These are phyloP conservation scores for Cercospora sp. DNA, from an alignment of 2,329 filamentous ascomycete species.

Conservation along the genomic window DNA sequence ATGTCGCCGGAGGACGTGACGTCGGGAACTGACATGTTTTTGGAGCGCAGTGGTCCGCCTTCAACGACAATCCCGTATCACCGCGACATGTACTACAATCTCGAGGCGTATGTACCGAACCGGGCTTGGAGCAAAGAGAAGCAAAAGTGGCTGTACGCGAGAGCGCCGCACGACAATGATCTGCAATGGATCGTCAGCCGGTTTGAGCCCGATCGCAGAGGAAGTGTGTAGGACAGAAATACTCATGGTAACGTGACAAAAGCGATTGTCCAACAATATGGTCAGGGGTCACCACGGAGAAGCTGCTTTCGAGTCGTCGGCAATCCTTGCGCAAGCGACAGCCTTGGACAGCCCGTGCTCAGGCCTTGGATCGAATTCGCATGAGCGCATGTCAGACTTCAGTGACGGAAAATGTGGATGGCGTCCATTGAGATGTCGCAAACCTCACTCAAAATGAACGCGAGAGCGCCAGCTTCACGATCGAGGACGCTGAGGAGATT, in stretches of 20 bases:
- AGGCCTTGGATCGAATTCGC: neutral
- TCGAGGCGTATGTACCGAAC: constrained; percentile 59
- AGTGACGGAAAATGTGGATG: neutral
- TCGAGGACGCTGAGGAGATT: neutral
- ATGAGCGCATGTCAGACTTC: neutral
- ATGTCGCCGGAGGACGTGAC: constrained; percentile 50
- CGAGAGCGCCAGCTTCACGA: neutral
- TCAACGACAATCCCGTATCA: constrained; percentile 56
- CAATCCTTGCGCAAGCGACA: neutral
- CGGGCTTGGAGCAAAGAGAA: constrained; percentile 53
- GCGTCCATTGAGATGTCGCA: neutral
- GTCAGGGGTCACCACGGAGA: neutral
- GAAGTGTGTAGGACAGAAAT: neutral
- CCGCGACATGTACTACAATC: constrained; percentile 60
- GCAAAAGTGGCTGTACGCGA: constrained; percentile 52
- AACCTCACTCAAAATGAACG: neutral
- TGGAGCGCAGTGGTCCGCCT: constrained; percentile 53
- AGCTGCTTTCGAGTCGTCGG: neutral
- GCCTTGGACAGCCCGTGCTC: neutral
- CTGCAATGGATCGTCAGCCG: constrained; percentile 35
- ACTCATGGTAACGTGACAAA: neutral
- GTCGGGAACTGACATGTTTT: constrained; percentile 52
- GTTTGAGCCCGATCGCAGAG: constrained; percentile 13
- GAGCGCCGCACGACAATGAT: constrained; percentile 41
- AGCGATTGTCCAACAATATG: neutral